Evolutionary conservation across 192 early-diverging fungal species (phyloP).

Genomic region (Radiomyces spectabilis): DNA sequence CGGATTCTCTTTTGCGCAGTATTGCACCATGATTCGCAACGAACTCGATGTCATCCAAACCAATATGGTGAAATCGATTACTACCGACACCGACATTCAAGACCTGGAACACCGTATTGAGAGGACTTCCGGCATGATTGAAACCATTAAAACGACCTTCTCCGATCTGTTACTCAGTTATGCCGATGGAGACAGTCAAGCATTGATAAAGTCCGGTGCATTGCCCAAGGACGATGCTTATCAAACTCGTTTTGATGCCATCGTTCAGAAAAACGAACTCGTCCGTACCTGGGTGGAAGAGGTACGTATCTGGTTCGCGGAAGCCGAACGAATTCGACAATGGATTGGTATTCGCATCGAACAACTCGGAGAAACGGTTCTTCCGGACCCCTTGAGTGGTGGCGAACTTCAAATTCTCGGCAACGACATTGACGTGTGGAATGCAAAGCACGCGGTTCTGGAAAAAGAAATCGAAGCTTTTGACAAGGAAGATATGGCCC

Average conservation of each 20-base stretch:
- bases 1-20: not conserved
- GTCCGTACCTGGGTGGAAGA: slow-evolving; percentile 26
- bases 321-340: slow-evolving; percentile 33
- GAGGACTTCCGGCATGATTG: slow-evolving; percentile 3
- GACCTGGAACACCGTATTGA: slow-evolving; percentile 17
- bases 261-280: slow-evolving; percentile 14
- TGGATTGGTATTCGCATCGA: slow-evolving; percentile 31
- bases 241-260: not conserved
- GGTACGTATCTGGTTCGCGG: slow-evolving; percentile 37
- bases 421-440: slow-evolving; percentile 22
- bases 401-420: slow-evolving; percentile 4
- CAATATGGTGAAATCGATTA: slow-evolving; percentile 33
- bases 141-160: too few species aligned
- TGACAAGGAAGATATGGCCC: slow-evolving; percentile 33
- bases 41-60: slow-evolving; percentile 27
- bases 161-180: slow-evolving; percentile 4
- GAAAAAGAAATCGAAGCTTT: slow-evolving; percentile 31
- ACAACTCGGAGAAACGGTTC: slow-evolving; percentile 6
- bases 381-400: slow-evolving; percentile 19
- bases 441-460: slow-evolving; percentile 20
- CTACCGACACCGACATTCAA: slow-evolving; percentile 24
- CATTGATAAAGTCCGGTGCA: too few species aligned
- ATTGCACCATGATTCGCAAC: not conserved
- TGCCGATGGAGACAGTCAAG: not conserved
- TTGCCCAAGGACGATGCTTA: not conserved